phyloP scores from a whole-genome alignment of 192 early-diverging fungal species.

The Linnemannia hyalina region DNA sequence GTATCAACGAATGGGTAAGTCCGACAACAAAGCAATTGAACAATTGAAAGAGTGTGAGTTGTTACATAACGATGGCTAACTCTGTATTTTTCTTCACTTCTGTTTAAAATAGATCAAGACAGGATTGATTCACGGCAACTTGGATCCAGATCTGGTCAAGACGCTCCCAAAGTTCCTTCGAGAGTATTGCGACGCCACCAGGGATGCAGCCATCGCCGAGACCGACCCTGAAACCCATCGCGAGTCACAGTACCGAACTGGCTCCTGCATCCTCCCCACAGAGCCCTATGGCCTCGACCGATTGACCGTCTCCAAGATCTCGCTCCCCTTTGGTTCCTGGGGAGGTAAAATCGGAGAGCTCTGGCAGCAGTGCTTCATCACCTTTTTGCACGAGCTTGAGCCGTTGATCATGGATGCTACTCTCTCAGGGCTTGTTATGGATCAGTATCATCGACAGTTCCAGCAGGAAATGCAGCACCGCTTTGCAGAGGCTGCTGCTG shows the following conservation, averaged over 20 bases:
- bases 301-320: constrained; percentile 35
- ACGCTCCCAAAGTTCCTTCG: constrained; percentile 36
- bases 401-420: constrained; percentile 53
- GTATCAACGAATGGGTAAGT: constrained; percentile 57
- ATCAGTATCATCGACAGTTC: constrained; percentile 52
- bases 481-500: background rate
- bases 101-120: constrained; percentile 32
- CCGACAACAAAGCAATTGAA: background rate
- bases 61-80: background rate
- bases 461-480: constrained; percentile 37
- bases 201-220: background rate
- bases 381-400: constrained; percentile 43
- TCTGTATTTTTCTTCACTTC: background rate
- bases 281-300: constrained; percentile 31
- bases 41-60: background rate
- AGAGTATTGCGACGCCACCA: constrained; percentile 43
- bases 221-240: background rate
- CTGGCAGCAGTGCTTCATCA: constrained; percentile 37
- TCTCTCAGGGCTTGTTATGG: constrained; percentile 46
- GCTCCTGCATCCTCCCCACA: background rate
- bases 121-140: constrained; percentile 51
- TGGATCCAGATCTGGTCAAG: constrained; percentile 50
- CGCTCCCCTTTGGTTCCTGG: constrained; percentile 50
- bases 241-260: background rate
- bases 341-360: constrained; percentile 48